phyloP scores from a whole-genome alignment of 495 filamentous ascomycete species.

The Hypoxylon fuscum region DNA sequence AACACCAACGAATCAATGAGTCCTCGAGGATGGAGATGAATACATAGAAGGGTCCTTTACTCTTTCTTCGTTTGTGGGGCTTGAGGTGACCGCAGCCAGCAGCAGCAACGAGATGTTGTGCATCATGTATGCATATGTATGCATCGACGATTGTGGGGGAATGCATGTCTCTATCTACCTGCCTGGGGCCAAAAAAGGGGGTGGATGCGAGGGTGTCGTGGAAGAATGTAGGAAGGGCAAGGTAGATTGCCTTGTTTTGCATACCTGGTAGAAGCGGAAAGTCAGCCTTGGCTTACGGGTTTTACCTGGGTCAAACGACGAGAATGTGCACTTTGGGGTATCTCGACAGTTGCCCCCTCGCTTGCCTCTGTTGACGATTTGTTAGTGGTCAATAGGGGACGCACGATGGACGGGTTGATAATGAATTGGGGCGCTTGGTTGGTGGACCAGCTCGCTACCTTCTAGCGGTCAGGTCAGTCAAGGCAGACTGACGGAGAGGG shows the following conservation, averaged over 20 bases:
- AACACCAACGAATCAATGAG: slow-evolving; percentile 15
- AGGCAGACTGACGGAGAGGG: slow-evolving; percentile 15
- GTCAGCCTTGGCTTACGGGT: slow-evolving; percentile 29
- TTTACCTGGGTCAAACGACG: slow-evolving; percentile 18
- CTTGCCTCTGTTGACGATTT: slow-evolving; percentile 16
- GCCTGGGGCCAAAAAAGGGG: slow-evolving; percentile 14
- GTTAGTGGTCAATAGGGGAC: slow-evolving; percentile 23
- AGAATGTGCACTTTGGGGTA: slow-evolving; percentile 35
- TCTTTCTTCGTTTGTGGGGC: slow-evolving; percentile 37
- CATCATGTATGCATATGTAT: slow-evolving; percentile 37
- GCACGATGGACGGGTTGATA: slow-evolving; percentile 4
- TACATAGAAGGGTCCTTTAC: not conserved
- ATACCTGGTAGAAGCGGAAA: slow-evolving; percentile 2
- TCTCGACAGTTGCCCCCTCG: slow-evolving; percentile 25
- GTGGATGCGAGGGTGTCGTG: slow-evolving; percentile 2
- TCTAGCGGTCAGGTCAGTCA: slow-evolving; percentile 8
- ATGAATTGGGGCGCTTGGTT: slow-evolving; percentile 31
- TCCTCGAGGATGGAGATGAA: not conserved
- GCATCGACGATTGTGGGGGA: slow-evolving; percentile 43
- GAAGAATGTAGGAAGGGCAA: slow-evolving; percentile 2
- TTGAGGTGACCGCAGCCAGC: slow-evolving; percentile 1
- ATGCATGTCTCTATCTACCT: slow-evolving; percentile 26
- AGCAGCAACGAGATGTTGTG: slow-evolving; percentile 29
- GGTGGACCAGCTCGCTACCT: not conserved
- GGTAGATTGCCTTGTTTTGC: slow-evolving; percentile 12